Base-by-base conservation (phyloP, 345 rosid species). In the Acer yangbiense region DNA sequence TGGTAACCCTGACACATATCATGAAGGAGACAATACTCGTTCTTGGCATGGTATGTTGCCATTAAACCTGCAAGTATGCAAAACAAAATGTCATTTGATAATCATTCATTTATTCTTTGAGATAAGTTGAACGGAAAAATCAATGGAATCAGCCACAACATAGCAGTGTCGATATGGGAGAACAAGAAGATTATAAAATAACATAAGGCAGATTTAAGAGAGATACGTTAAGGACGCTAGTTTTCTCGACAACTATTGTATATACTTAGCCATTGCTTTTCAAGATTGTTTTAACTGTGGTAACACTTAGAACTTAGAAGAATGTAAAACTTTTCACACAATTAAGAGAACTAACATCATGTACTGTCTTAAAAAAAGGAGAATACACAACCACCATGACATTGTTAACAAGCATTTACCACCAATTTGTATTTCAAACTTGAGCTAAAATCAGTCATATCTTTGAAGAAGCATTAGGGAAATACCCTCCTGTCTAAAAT, bases 41-140 rank as follows among this genome's bases (percentile, higher is more conserved):
- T 96, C 90, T 92, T 88, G 66, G 98, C 99, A 80, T 94, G 97
- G 81, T 92, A 94, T 55, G 99, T 96, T 9, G 91, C 95, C 97
- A 92, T 96, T 77, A 96, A 86, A 84, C 99, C 99, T 95, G 91
- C 86, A 77, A 7, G 54, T 17, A 57, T 10, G 23, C 17, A 17
- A 58, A 9, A 29, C 18, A 32, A 65, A 50, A 35, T 46, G 50
- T 10, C 50, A 46, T 46, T 46, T 46, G 50, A 46, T 10, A 9
- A 46, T 46, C 50, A 46, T 46, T 43, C 10, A 14, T 23, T 13
- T 73, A 21, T 11, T 12, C 20, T 72, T 25, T 4, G 12, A 35
- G 75, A 57, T 39, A 41, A 72, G 50, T 29, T 55, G 5, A 52
- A 18, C 9, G 20, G 9, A 9, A 62, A 6, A 62, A 27, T 27